Conservation (phyloP, 148 eudicot genomes). For the Spergularia marina region DNA sequence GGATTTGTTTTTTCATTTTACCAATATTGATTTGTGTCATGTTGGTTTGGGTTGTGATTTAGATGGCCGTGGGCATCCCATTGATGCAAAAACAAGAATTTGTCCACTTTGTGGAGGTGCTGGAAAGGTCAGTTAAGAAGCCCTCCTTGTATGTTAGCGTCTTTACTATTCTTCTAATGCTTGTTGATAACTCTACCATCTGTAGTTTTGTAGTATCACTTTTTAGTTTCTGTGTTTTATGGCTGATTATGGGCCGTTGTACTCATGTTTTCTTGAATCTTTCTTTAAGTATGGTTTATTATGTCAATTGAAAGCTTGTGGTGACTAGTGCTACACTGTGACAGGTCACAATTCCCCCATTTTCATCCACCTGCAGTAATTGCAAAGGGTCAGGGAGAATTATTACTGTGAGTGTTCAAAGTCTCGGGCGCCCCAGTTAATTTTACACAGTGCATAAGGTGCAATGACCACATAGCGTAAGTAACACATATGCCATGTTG, state of each 20-base stretch:
- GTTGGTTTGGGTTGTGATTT: constrained; percentile 28
- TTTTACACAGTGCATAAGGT: not conserved
- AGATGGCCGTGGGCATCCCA: constrained; percentile 86
- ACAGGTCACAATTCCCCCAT: constrained; percentile 85
- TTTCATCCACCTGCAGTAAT: constrained; percentile 61
- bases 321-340: constrained; percentile 10
- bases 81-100: constrained; percentile 58
- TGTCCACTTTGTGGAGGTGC: constrained; percentile 79
- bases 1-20: not conserved
- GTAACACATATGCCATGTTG: constrained; percentile 14
- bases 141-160: not conserved
- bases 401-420: constrained; percentile 50
- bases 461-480: not conserved
- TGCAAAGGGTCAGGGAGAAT: constrained; percentile 81
- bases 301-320: constrained; percentile 1
- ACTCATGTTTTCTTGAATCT: not conserved
- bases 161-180: not conserved
- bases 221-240: not conserved
- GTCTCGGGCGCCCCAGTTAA: not conserved
- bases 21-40: constrained; percentile 16
- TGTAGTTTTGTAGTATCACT: not conserved
- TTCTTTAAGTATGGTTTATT: not conserved
- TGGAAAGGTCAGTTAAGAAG: constrained; percentile 60
- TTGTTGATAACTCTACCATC: not conserved
- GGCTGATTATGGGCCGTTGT: too few relatives aligned